Evolutionary conservation across 1,284 basidiomycete genomes (phyloP).

Genomic region (Marasmius fiardii): DNA sequence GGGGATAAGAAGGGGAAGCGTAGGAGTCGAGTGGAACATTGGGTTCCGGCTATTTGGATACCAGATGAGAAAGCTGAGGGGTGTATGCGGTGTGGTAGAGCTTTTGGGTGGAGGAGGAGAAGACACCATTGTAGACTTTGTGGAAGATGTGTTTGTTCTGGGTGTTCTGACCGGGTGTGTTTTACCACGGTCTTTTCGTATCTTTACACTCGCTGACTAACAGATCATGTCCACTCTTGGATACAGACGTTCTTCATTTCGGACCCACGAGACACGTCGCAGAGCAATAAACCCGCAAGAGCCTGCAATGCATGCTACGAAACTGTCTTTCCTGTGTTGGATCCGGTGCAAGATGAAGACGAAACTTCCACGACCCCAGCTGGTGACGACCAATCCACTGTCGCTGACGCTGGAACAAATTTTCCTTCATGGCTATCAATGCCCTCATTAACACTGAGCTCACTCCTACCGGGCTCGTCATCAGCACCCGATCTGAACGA

Average conservation of each 20-base stretch:
- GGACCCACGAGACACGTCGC: slow-evolving; percentile 36
- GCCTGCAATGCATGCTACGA: slow-evolving; percentile 87
- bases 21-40: slow-evolving; percentile 74
- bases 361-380: background rate
- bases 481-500: background rate
- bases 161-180: slow-evolving; percentile 76
- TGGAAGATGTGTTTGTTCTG: slow-evolving; percentile 81
- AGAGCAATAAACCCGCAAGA: slow-evolving; percentile 60
- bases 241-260: slow-evolving; percentile 81
- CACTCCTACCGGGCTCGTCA: slow-evolving; percentile 24
- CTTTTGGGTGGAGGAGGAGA: slow-evolving; percentile 80
- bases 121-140: slow-evolving; percentile 91
- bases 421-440: slow-evolving; percentile 55
- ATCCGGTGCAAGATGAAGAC: slow-evolving; percentile 22
- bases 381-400: background rate
- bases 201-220: no score
- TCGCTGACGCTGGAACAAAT: slow-evolving; percentile 28
- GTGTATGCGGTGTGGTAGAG: slow-evolving; percentile 80
- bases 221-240: no score
- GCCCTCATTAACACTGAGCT: slow-evolving; percentile 32
- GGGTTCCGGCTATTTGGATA: slow-evolving; percentile 90
- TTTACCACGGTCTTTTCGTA: no score
- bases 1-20: slow-evolving; percentile 29
- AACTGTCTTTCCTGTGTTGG: slow-evolving; percentile 73
- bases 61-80: slow-evolving; percentile 78